Evolutionary conservation across 1,139 yeast species (phyloP).

Genomic region (Sugiyamaella japonica): DNA sequence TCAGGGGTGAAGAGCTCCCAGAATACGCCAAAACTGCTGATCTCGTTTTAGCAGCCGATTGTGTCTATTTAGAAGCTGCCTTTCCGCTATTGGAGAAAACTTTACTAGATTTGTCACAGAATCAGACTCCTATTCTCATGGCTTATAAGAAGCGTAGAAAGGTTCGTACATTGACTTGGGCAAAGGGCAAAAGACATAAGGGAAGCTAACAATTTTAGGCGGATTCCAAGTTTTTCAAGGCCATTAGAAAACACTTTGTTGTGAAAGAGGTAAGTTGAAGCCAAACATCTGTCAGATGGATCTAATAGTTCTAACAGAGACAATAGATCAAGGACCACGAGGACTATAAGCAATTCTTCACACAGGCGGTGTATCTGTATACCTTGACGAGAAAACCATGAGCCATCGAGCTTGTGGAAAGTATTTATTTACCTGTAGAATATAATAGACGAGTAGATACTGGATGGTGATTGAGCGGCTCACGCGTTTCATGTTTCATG

Average conservation of each 20-base stretch:
- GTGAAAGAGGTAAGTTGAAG: conserved; percentile 37
- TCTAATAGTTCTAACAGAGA: not conserved
- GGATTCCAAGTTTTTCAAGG: conserved; percentile 50
- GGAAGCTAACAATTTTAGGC: conserved; percentile 40
- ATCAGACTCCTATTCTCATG: conserved; percentile 49
- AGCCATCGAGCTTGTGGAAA: not conserved
- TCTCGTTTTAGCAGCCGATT: conserved; percentile 55
- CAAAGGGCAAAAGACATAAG: too few relatives aligned
- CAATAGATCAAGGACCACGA: conserved; percentile 41
- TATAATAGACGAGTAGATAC: conserved; percentile 1
- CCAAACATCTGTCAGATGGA: not conserved
- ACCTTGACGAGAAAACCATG: conserved; percentile 38
- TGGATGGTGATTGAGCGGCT: not conserved
- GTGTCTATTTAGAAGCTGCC: conserved; percentile 55
- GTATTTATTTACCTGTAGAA: not conserved
- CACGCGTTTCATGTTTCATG: too few relatives aligned
- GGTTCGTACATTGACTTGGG: conserved; percentile 26
- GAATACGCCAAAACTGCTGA: conserved; percentile 44
- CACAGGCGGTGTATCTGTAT: conserved; percentile 47
- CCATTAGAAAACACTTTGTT: conserved; percentile 43
- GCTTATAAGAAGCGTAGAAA: conserved; percentile 54
- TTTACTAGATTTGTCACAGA: conserved; percentile 46
- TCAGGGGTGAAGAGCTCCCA: conserved; percentile 47
- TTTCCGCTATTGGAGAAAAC: conserved; percentile 54
- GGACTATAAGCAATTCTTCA: conserved; percentile 41